phyloP scores from a whole-genome alignment of 2,329 filamentous ascomycete genomes.

The Epichloe sibirici region DNA sequence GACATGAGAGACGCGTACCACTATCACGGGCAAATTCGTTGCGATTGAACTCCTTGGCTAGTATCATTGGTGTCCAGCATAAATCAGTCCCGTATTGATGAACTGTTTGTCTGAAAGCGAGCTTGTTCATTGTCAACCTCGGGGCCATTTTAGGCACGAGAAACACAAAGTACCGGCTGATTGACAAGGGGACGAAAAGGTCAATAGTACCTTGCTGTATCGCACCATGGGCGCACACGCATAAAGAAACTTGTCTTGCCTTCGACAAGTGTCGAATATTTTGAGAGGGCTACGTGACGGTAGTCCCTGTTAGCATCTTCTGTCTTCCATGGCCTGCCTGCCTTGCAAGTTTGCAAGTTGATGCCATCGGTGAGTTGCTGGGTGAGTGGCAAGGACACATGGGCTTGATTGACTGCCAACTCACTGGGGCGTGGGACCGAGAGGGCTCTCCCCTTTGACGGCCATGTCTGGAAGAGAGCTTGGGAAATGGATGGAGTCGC shows the following conservation, averaged over 20 bases:
- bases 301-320: not conserved
- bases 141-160: not conserved
- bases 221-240: constrained; percentile 58
- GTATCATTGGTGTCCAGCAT: constrained; percentile 61
- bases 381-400: no score
- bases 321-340: not conserved
- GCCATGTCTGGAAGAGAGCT: not conserved
- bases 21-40: constrained; percentile 47
- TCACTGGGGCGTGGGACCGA: constrained; percentile 6
- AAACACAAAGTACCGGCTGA: not conserved
- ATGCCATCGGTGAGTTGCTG: no score
- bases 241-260: constrained; percentile 40
- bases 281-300: constrained; percentile 36
- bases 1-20: constrained; percentile 24
- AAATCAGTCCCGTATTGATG: constrained; percentile 53
- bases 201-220: constrained; percentile 41
- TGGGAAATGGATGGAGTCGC: no score
- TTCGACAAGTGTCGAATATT: constrained; percentile 43
- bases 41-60: constrained; percentile 57
- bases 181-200: not conserved
- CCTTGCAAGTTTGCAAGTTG: no score
- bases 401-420: not conserved
- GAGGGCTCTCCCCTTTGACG: not conserved
- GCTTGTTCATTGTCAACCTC: constrained; percentile 24
- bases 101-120: constrained; percentile 58